Evolutionary conservation across 2,329 filamentous ascomycete genomes (phyloP), one percentile per base, ranked within the genome.

Genomic region (Rhinocladiella mackenziei): DNA sequence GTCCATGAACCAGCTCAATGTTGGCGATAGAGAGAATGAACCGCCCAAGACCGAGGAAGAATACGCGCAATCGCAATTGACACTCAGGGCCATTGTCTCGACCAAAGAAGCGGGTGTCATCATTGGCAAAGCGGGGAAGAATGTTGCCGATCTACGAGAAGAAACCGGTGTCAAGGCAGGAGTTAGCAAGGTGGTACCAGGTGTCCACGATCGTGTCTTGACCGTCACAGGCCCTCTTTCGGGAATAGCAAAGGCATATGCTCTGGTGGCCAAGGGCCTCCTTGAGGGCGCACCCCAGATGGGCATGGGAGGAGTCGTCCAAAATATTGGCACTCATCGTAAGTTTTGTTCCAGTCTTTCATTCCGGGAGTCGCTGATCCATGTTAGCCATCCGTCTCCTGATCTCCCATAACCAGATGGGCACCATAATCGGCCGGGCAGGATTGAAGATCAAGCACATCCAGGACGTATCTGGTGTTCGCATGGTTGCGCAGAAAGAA

Each of bases 371-470:
- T 41, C 33, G 39, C 41, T 60, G 58, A 56, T 58, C 29, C 36
- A 40, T 15, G 50, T 15, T 57, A 98, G 92, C 92, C 50, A 86
- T 98, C 67, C 95, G 95, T 64, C 83, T 98, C 22, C 83, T 98
- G 65, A 97, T 98, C 68, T 98, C 92, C 23, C 91, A 98, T 74
- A 97, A 97, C 68, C 92, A 98, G 71, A 98, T 98, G 92, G 92
- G 92, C 52, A 98, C 92, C 60, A 96, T 98, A 71, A 98, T 98
- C 63, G 92, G 92, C 60, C 83, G 89, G 56, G 86, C 94, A 66
- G 92, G 92, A 48, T 77, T 96, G 57, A 98, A 97, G 76, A 98
- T 98, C 76, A 98, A 98, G 78, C 87, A 96, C 66, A 98, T 98
- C 58, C 92, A 98, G 67, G 92, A 98, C 66, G 83, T 82, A 20